These are phyloP conservation scores for Tulasnella sp. DNA, from an alignment of 768 basidiomycete species.

Conservation along the genomic window DNA sequence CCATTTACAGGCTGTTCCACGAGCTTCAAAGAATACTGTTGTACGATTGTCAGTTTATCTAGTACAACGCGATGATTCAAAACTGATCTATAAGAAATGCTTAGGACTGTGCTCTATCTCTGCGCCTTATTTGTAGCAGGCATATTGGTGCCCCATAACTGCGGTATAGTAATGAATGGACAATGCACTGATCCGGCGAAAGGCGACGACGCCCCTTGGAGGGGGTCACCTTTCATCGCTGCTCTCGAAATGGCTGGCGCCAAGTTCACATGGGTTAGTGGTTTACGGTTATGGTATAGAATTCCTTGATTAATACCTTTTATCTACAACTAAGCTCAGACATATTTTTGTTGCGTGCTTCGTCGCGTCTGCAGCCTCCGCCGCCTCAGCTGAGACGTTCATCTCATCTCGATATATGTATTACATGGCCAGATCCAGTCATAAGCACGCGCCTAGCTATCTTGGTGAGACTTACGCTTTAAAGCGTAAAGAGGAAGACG, in stretches of 20 bases:
- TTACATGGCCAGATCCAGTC: slow-evolving; percentile 12
- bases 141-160: neutral
- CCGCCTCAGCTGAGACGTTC: slow-evolving; percentile 13
- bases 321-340: too few relatives aligned
- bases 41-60: too few relatives aligned
- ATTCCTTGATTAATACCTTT: too few relatives aligned
- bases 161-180: too few relatives aligned
- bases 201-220: neutral
- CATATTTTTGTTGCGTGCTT: slow-evolving; percentile 9
- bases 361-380: slow-evolving; percentile 12
- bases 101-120: slow-evolving; percentile 2
- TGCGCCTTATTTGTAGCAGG: neutral
- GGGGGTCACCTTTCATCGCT: neutral
- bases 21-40: too few relatives aligned
- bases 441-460: slow-evolving; percentile 16
- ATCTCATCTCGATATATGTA: slow-evolving; percentile 13
- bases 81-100: too few relatives aligned
- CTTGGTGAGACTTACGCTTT: slow-evolving; percentile 3
- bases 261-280: neutral
- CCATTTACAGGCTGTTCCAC: too few relatives aligned
- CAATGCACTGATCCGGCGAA: neutral
- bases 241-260: neutral
- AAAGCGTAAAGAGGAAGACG: neutral
- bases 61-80: too few relatives aligned
- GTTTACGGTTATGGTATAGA: too few relatives aligned